These are phyloP conservation scores for Daedaleopsis sinensis DNA, from an alignment of 768 basidiomycete genomes.

Conservation along the genomic window DNA sequence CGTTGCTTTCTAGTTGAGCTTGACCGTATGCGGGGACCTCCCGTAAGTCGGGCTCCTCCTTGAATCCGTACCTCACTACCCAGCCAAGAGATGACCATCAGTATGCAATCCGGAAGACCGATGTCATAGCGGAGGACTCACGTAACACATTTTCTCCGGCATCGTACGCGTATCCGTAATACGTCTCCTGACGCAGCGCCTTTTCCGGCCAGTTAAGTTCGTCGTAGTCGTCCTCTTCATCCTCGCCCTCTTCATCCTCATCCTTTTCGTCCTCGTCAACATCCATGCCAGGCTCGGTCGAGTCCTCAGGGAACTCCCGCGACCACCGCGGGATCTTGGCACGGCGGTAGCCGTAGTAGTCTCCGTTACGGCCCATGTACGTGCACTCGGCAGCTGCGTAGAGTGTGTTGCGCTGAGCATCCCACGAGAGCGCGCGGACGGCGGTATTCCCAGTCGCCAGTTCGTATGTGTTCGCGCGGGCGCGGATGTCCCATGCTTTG, in stretches of 20 bases:
- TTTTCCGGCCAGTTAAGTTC: too few species aligned
- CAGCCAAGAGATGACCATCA: too few species aligned
- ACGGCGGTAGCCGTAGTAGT: constrained; percentile 24
- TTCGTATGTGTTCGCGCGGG: constrained; percentile 38
- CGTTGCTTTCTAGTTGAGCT: too few species aligned
- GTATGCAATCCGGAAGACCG: too few species aligned
- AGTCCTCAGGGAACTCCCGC: neutral
- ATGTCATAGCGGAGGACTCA: too few species aligned
- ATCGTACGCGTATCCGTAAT: too few species aligned
- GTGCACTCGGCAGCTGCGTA: constrained; percentile 39
- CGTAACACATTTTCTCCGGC: too few species aligned
- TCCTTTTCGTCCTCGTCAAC: constrained; percentile 21
- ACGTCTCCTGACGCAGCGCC: too few species aligned
- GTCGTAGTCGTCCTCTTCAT: too few species aligned
- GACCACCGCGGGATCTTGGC: constrained; percentile 22
- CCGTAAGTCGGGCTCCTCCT: too few species aligned
- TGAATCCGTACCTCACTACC: too few species aligned
- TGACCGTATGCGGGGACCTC: too few species aligned
- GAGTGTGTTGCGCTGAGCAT: constrained; percentile 26
- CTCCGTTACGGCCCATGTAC: constrained; percentile 32
- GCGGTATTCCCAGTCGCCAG: constrained; percentile 47
- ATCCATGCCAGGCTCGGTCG: constrained; percentile 4
- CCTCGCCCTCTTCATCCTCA: constrained; percentile 5
- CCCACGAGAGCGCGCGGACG: constrained; percentile 40
- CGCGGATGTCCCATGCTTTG: constrained; percentile 46